A percentile compares a stretch with the other conserved stretches of the same genome.
Conservation (phyloP, 371 early-diverging fungal species). For the Rhizopus microsporus region DNA sequence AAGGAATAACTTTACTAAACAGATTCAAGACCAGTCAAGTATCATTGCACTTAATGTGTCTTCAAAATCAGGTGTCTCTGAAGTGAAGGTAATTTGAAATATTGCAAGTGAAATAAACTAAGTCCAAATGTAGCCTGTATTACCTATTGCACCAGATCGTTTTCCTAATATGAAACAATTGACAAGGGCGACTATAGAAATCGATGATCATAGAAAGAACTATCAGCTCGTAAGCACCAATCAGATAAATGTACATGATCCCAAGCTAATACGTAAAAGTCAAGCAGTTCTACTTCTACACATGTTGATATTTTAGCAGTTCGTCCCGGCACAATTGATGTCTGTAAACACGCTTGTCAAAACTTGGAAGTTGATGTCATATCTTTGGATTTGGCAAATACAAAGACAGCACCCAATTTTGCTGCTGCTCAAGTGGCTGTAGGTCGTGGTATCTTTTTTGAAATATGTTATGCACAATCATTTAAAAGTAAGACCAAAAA, state of each 20-base stretch:
- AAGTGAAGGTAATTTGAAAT: constrained; percentile 50
- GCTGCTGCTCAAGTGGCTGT: constrained; percentile 75
- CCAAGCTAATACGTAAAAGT: constrained; percentile 25
- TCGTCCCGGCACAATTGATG: constrained; percentile 76
- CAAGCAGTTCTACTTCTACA: constrained; percentile 50
- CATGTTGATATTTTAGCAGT: constrained; percentile 85
- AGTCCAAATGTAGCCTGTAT: constrained; percentile 41
- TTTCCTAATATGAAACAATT: constrained; percentile 53
- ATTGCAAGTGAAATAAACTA: background rate
- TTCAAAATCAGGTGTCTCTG: constrained; percentile 52
- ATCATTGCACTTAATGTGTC: constrained; percentile 75
- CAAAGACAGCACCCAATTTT: constrained; percentile 56
- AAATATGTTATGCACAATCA: constrained; percentile 79
- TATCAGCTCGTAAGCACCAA: constrained; percentile 59
- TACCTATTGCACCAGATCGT: constrained; percentile 42
- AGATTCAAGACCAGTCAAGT: constrained; percentile 18
- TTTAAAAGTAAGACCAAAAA: constrained; percentile 57
- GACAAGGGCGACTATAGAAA: constrained; percentile 61
- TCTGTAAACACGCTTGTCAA: constrained; percentile 77
- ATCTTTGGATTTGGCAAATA: constrained; percentile 72
- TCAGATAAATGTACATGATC: constrained; percentile 3
- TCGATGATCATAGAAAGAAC: constrained; percentile 64
- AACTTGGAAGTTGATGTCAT: constrained; percentile 87
- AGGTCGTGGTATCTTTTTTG: constrained; percentile 82
- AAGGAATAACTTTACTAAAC: background rate